phyloP scores from a whole-genome alignment of 257 asterid species.

The Ligustrum vulgare region DNA sequence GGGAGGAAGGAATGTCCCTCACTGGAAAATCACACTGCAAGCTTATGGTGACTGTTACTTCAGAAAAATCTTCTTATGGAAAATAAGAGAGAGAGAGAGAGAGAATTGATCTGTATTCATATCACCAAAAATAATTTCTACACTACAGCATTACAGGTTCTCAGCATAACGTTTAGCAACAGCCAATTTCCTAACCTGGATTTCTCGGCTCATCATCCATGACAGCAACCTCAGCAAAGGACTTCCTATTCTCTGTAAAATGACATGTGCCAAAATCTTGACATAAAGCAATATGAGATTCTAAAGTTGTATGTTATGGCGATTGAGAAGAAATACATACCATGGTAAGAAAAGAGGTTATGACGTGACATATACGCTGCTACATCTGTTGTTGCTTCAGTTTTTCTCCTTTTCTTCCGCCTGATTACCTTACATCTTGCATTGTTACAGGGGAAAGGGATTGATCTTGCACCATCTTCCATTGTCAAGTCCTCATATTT shows the following conservation, averaged over 20 bases:
- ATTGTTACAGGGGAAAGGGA: slow-evolving; percentile 37
- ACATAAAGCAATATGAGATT: slow-evolving; percentile 7
- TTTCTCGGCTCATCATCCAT: slow-evolving; percentile 28
- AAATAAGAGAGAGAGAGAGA: not conserved
- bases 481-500: slow-evolving; percentile 26
- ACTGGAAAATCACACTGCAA: not conserved
- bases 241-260: slow-evolving; percentile 55
- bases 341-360: slow-evolving; percentile 67
- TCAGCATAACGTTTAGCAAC: not conserved
- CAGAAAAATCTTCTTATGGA: not conserved
- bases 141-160: not conserved
- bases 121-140: not conserved
- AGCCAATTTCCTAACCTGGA: slow-evolving; percentile 45
- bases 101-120: not conserved
- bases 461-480: slow-evolving; percentile 43
- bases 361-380: slow-evolving; percentile 66
- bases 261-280: slow-evolving; percentile 10
- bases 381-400: slow-evolving; percentile 46
- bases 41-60: not conserved
- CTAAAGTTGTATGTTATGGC: slow-evolving; percentile 11
- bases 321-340: slow-evolving; percentile 33
- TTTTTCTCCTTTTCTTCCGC: slow-evolving; percentile 61
- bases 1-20: not conserved
- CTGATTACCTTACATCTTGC: slow-evolving; percentile 30
- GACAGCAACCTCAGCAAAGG: slow-evolving; percentile 32